Evolutionary conservation across 176 grass and related monocot genomes (phyloP).

Genomic region (Oryza meyeriana): DNA sequence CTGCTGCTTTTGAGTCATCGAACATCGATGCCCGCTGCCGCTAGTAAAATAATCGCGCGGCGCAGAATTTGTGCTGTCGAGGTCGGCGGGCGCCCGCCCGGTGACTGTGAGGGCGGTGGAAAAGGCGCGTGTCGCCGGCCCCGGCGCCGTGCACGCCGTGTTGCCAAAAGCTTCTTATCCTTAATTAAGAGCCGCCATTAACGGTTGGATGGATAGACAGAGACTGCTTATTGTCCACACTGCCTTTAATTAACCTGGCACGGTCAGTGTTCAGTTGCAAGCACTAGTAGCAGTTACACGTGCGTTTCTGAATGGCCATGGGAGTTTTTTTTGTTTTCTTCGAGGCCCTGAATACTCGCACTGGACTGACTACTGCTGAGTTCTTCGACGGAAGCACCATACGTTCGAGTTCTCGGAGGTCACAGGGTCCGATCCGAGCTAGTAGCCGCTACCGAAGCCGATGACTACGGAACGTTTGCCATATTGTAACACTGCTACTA

Average conservation of each 20-base stretch:
- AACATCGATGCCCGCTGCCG: not conserved
- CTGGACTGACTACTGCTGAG: not conserved
- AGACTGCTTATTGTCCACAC: not conserved
- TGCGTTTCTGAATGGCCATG: not conserved
- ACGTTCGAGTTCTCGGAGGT: not conserved
- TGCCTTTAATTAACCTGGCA: not conserved
- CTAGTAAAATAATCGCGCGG: conserved; percentile 1
- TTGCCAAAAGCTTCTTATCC: not conserved
- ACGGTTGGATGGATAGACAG: not conserved
- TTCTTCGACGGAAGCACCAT: not conserved
- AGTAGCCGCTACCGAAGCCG: not conserved
- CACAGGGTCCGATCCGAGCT: not conserved
- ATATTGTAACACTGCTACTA: not conserved
- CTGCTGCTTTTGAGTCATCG: not conserved
- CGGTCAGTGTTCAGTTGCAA: not conserved
- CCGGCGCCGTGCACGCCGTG: not conserved
- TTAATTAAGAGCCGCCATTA: not conserved
- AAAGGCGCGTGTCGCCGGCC: not conserved
- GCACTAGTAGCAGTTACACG: not conserved
- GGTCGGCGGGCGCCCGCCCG: not conserved
- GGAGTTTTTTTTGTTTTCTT: not conserved
- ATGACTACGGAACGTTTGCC: not conserved
- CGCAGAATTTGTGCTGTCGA: not conserved
- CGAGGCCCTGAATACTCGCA: not conserved
- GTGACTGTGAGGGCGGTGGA: not conserved